A percentile compares a stretch with the other conserved stretches of the same genome.
Conservation (phyloP, 305 asterid species). For the Fraxinus sp. region DNA sequence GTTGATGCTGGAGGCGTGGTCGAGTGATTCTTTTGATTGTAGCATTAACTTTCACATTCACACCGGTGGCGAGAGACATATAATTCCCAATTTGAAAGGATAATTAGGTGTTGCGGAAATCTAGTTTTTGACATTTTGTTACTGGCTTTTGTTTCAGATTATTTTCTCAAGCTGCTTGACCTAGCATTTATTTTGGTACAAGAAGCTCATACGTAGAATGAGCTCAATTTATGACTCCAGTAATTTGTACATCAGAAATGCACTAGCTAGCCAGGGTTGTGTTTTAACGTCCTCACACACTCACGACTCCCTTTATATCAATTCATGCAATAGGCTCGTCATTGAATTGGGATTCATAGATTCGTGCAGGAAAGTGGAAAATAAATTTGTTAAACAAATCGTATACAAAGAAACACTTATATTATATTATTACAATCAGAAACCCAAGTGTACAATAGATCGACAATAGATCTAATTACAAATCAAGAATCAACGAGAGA, state of each 20-base stretch:
- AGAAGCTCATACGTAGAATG: neutral
- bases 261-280: neutral
- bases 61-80: slow-evolving; percentile 18
- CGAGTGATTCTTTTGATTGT: slow-evolving; percentile 46
- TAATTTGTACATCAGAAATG: neutral
- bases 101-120: neutral
- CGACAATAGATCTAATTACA: no score
- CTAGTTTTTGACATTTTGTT: neutral
- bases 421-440: neutral
- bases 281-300: neutral
- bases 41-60: slow-evolving; percentile 28
- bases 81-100: slow-evolving; percentile 28
- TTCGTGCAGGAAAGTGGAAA: neutral
- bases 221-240: neutral
- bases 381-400: neutral
- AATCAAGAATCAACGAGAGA: neutral
- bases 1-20: slow-evolving; percentile 36
- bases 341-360: no score
- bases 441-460: neutral
- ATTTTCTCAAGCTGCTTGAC: neutral
- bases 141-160: neutral
- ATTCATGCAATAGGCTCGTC: neutral
- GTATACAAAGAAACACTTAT: neutral
- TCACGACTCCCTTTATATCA: neutral
- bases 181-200: neutral